Conservation (phyloP, 768 basidiomycete species). For the Plicaturopsis crispa region DNA sequence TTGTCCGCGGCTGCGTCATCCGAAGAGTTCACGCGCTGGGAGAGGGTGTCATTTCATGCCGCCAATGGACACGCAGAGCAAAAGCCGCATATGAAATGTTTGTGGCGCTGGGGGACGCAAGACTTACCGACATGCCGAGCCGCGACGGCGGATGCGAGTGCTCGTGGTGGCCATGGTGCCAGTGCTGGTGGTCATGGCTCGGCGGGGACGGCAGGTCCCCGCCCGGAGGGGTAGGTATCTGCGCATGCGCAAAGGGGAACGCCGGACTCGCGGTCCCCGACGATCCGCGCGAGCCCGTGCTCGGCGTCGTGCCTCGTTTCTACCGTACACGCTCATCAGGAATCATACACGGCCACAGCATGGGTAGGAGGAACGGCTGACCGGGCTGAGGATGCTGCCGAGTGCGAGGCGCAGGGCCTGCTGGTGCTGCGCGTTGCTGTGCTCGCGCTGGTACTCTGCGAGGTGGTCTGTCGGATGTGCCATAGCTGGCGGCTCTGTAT, state of each 20-base stretch:
- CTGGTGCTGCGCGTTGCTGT: constrained; percentile 30
- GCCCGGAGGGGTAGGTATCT: no score
- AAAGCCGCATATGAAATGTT: neutral
- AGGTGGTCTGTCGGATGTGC: no score
- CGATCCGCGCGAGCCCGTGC: constrained; percentile 33
- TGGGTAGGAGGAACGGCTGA: constrained; percentile 24
- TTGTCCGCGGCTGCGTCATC: neutral
- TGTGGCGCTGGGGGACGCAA: constrained; percentile 2
- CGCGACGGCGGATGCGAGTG: constrained; percentile 26
- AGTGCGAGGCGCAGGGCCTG: constrained; percentile 48
- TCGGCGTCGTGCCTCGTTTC: constrained; percentile 40
- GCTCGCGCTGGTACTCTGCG: no score
- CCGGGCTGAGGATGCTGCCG: constrained; percentile 54
- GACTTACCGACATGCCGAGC: constrained; percentile 27
- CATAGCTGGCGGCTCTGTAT: no score
- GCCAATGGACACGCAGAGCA: neutral
- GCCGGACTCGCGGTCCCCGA: constrained; percentile 47
- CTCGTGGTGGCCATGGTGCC: constrained; percentile 5
- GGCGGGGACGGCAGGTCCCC: constrained; percentile 21
- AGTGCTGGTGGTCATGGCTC: constrained; percentile 15
- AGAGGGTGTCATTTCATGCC: neutral
- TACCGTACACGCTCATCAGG: constrained; percentile 14
- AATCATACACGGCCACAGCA: constrained; percentile 6
- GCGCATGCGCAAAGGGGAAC: constrained; percentile 24
- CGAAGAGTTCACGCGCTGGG: constrained; percentile 5